Evolutionary conservation across 768 basidiomycete genomes (phyloP), one percentile per base, ranked within the genome.

Genomic region (Lenzites betulinus): DNA sequence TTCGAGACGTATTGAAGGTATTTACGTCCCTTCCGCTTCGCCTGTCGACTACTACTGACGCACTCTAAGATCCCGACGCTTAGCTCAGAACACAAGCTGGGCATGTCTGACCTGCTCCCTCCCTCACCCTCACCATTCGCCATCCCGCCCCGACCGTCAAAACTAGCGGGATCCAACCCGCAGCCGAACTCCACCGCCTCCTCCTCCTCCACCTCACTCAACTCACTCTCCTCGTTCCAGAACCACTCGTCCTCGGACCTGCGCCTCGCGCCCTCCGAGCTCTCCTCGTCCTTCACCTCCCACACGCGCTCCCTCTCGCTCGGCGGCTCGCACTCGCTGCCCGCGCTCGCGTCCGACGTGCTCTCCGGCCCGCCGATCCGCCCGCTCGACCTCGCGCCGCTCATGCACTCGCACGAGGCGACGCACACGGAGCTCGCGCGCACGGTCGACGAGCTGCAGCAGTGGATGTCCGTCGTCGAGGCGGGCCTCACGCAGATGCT

Each of bases 381-480:
- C 38, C 86, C 90, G 2, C 77, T 97, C n/a, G 86, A 95, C 70
- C 89, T 93, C 61, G 73, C 73, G 6, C 73, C 78, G 25, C 71
- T 83, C 22, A 73, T 88, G 61, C 78, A 83, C 20, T 80, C 80
- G 6, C 76, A 77, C 26, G 86, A 85, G 11, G 80, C 78, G 35
- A 85, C 88, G 0, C 88, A 90, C 64, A 71, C 76, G 1, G 89
- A 93, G 69, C 80, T 98, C 49, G 86, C 85, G 44, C 74, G 78
- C 44, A 89, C 87, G 3, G 83, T 96, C 11, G 88, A 88, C 46
- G 86, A 90, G 67, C 81, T 98, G 36, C 79, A 82, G 2, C 79
- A 82, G 63, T 95, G 92, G 92, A 73, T 98, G 58, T 80, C 81
- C 5, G 79, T 86, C 0, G 82, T 95, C 1, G 90, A 93, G 68